Percentiles rank a stretch among this genome's conserved stretches.
phyloP scores from a whole-genome alignment of 2,329 filamentous ascomycete genomes.

The Madurella fahalii region DNA sequence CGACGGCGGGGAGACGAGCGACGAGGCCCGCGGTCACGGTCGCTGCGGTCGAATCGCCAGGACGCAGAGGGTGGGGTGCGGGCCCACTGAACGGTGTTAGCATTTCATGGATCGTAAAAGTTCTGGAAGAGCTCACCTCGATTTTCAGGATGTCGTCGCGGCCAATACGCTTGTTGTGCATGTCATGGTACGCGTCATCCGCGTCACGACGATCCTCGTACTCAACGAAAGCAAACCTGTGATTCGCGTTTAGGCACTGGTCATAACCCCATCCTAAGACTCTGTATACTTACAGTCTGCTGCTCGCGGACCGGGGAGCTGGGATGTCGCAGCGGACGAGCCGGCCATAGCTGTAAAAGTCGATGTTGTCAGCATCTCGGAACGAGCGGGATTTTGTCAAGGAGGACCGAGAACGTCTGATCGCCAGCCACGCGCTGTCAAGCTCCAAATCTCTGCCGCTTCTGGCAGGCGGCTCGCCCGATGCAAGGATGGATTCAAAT shows the following conservation, averaged over 20 bases:
- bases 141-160: slow-evolving; percentile 96
- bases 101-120: background rate
- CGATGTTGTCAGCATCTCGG: slow-evolving; percentile 46
- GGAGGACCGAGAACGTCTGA: slow-evolving; percentile 19
- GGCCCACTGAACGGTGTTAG: slow-evolving; percentile 69
- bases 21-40: slow-evolving; percentile 42
- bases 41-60: slow-evolving; percentile 80
- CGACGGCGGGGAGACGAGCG: slow-evolving; percentile 60
- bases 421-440: slow-evolving; percentile 28
- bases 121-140: slow-evolving; percentile 60
- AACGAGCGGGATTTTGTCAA: slow-evolving; percentile 27
- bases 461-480: slow-evolving; percentile 36
- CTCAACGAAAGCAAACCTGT: slow-evolving; percentile 93
- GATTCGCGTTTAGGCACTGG: slow-evolving; percentile 11
- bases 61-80: slow-evolving; percentile 96
- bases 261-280: too few relatives aligned
- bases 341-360: slow-evolving; percentile 73
- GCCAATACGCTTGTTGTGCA: slow-evolving; percentile 99
- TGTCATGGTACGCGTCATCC: slow-evolving; percentile 98
- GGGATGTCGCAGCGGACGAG: slow-evolving; percentile 98
- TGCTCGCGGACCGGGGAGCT: slow-evolving; percentile 86
- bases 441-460: slow-evolving; percentile 27
- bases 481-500: slow-evolving; percentile 32
- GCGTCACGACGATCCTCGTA: slow-evolving; percentile 98
- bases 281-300: slow-evolving; percentile 74